Base-by-base conservation (phyloP, 352 stramenopile species). In the Pythium vanterpoolii region DNA sequence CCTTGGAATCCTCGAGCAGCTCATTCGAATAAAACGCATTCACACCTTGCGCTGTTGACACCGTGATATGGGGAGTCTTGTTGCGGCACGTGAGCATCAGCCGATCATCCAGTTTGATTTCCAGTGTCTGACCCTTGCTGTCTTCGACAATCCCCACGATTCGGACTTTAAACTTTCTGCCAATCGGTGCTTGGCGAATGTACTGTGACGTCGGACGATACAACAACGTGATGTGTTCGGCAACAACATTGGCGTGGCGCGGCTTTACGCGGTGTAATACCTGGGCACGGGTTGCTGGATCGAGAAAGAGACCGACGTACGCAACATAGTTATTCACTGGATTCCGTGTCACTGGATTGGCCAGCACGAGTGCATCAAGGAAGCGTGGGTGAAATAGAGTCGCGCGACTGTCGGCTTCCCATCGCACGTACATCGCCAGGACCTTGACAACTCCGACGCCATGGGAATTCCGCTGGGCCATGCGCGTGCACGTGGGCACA, bases 11-110 rank as follows among this genome's bases (percentile, higher is more conserved):
- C n/a, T 66, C 50, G 2, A 91, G 52, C 26, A 91, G 49, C 33
- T 88, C 75, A 49, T 91, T 91, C 23, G 81, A 91, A 47, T 89
- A 89, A 21, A 72, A 75, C 3, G 79, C 74, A 52, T 66, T 74
- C 10, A 89, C 65, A 10, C 68, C 62, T 28, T 71, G 44, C 13
- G 45, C 60, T 1, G 69, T 86, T 4, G 81, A 91, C 5, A 91
- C 51, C 0, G 81, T 91, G 36, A 91, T 74, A 46, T 89, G 81
- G 10, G 76, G 69, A 18, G 85, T 66, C 44, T 83, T 82, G 69
- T 87, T 91, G 58, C 56, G 56, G 9, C 72, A 57, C 26, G 63
- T 55, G 30, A 88, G 47, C n/a, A 38, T 47, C n/a, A 86, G 49
- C 18, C 39, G 23, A 8, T 71, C 59, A 34, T 77, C 68, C 24